phyloP scores from a whole-genome alignment of 768 basidiomycete species.

The Fibroporia radiculosa region DNA sequence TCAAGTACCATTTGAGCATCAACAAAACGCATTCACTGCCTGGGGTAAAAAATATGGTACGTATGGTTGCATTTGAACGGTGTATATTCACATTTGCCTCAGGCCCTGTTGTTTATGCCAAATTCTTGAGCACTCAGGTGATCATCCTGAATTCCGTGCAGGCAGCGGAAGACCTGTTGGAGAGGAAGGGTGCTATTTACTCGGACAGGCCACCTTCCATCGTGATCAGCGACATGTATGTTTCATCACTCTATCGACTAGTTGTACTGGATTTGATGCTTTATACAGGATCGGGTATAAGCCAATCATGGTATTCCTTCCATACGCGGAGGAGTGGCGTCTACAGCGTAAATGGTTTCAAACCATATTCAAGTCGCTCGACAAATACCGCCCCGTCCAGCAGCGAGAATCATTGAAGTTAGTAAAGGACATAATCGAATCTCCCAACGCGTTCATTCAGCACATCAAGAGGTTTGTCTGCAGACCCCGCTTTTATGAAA shows the following conservation, averaged over 20 bases:
- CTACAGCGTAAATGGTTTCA: constrained; percentile 22
- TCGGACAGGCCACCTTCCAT: constrained; percentile 17
- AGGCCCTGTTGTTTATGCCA: constrained; percentile 15
- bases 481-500: too few species aligned
- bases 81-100: too few species aligned
- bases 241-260: too few species aligned
- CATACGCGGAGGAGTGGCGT: constrained; percentile 21
- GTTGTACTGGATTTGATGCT: constrained; percentile 13
- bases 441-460: neutral
- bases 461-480: neutral
- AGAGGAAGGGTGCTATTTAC: constrained; percentile 19
- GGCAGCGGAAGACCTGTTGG: constrained; percentile 18
- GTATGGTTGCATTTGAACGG: too few species aligned
- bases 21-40: constrained; percentile 18
- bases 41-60: constrained; percentile 24
- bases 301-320: constrained; percentile 10
- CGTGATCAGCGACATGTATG: constrained; percentile 17
- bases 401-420: neutral
- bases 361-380: constrained; percentile 13
- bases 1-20: constrained; percentile 19
- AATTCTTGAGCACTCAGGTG: constrained; percentile 11
- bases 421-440: neutral
- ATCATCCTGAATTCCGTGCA: constrained; percentile 17
- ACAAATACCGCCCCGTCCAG: neutral
- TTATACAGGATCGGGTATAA: neutral